Evolutionary conservation across 2,329 filamentous ascomycete species (phyloP).

Genomic region (Sphaerostilbella broomeana): DNA sequence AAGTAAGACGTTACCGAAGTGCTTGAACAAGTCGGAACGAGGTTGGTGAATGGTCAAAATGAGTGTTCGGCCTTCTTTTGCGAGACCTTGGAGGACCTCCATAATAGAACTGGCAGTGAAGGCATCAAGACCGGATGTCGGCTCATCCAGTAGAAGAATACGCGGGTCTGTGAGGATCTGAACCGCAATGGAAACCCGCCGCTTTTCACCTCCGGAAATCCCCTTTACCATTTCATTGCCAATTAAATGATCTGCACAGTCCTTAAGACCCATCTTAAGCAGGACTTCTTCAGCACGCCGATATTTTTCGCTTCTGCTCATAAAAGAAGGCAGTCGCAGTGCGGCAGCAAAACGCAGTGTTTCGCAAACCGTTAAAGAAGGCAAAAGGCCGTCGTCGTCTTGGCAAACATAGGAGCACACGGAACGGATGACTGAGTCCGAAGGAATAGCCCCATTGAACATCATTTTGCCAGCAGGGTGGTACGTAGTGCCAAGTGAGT

Average conservation of each 20-base stretch:
- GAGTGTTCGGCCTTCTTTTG: constrained; percentile 65
- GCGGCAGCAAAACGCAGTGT: constrained; percentile 66
- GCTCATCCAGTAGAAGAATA: constrained; percentile 68
- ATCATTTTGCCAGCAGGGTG: constrained; percentile 54
- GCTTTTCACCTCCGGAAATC: constrained; percentile 73
- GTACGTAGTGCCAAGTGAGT: constrained; percentile 57
- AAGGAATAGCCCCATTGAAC: constrained; percentile 64
- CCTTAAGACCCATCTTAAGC: constrained; percentile 68
- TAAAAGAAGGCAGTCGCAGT: constrained; percentile 62
- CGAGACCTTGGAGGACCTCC: constrained; percentile 63
- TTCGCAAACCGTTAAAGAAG: constrained; percentile 69
- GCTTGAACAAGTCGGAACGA: constrained; percentile 62
- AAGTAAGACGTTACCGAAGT: constrained; percentile 66
- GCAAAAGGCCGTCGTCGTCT: constrained; percentile 68
- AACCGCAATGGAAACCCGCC: constrained; percentile 69
- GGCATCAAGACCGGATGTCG: constrained; percentile 68
- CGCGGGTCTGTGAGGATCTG: constrained; percentile 71
- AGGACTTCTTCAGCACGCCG: constrained; percentile 64
- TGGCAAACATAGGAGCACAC: constrained; percentile 73
- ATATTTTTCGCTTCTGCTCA: constrained; percentile 61
- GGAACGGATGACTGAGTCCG: constrained; percentile 61
- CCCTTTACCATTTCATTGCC: constrained; percentile 68
- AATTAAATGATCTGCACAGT: constrained; percentile 69
- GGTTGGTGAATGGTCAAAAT: constrained; percentile 76
- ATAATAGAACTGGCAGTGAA: constrained; percentile 74